phyloP scores from a whole-genome alignment of 2,329 filamentous ascomycete genomes.

The Claviceps fusiformis region DNA sequence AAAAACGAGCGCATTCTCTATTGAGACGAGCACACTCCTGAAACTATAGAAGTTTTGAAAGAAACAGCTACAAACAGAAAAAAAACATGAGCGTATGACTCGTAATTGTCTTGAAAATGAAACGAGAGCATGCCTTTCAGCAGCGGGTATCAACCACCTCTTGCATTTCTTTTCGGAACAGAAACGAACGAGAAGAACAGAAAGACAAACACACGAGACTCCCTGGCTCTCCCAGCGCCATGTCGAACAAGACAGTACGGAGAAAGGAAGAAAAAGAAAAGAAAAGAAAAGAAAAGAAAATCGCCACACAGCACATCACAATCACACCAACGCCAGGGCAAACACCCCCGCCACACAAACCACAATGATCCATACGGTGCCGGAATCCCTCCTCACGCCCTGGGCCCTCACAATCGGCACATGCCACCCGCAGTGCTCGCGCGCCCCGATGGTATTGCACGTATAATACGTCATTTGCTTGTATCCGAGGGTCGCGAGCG shows the following conservation, averaged over 20 bases:
- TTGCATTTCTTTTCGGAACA: too few species aligned
- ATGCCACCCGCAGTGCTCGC: conserved; percentile 23
- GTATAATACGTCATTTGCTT: conserved; percentile 18
- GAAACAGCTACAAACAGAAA: too few species aligned
- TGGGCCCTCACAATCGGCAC: conserved; percentile 18
- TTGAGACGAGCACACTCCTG: too few species aligned
- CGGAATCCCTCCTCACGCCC: conserved; percentile 11
- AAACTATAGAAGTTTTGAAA: too few species aligned
- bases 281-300: not conserved
- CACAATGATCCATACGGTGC: conserved; percentile 11
- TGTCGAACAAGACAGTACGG: too few species aligned
- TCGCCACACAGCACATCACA: not conserved
- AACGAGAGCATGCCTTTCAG: conserved; percentile 2
- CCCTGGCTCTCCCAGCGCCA: too few species aligned
- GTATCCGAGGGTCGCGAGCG: conserved; percentile 18
- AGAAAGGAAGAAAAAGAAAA: too few species aligned
- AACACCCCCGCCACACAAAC: conserved; percentile 13
- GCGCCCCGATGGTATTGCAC: conserved; percentile 17
- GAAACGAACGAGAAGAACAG: too few species aligned
- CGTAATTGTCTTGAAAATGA: not conserved
- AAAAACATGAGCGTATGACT: too few species aligned
- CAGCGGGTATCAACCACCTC: conserved; percentile 4
- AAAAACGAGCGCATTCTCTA: too few species aligned
- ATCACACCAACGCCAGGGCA: conserved; percentile 13
- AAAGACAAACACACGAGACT: too few species aligned